Evolutionary conservation across 1,139 yeast genomes (phyloP).

Genomic region (Yamadazyma atmosphaerica): DNA sequence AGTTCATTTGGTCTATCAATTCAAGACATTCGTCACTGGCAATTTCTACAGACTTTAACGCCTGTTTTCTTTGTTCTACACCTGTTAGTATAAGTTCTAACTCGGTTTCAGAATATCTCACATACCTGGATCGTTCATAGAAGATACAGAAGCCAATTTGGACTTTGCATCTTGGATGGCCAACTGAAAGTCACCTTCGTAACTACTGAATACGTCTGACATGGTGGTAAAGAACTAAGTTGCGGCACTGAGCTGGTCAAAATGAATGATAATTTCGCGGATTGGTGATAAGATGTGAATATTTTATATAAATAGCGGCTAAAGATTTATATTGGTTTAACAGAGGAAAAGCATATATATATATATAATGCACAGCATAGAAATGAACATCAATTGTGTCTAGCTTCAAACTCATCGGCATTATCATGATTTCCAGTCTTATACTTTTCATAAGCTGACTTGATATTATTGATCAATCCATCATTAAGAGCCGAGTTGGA

Average conservation of each 20-base stretch:
- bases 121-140: constrained; percentile 50
- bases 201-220: constrained; percentile 65
- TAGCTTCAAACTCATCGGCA: constrained; percentile 61
- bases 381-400: constrained; percentile 2
- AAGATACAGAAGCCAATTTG: constrained; percentile 59
- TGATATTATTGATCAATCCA: constrained; percentile 50
- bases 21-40: constrained; percentile 67
- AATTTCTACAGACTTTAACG: constrained; percentile 61
- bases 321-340: too few relatives aligned
- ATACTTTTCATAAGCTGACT: constrained; percentile 52
- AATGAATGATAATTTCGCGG: background rate
- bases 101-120: too few relatives aligned
- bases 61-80: constrained; percentile 46
- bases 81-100: constrained; percentile 20
- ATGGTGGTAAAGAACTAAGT: constrained; percentile 25
- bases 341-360: background rate
- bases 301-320: too few relatives aligned
- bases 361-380: too few relatives aligned
- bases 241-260: too few relatives aligned
- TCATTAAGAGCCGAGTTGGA: constrained; percentile 35
- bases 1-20: constrained; percentile 73
- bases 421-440: constrained; percentile 37
- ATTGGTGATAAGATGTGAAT: background rate
- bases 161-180: constrained; percentile 71
- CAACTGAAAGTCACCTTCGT: constrained; percentile 74